These are phyloP conservation scores for Colletotrichum gigasporum DNA, from an alignment of 2,329 filamentous ascomycete genomes.

Conservation along the genomic window DNA sequence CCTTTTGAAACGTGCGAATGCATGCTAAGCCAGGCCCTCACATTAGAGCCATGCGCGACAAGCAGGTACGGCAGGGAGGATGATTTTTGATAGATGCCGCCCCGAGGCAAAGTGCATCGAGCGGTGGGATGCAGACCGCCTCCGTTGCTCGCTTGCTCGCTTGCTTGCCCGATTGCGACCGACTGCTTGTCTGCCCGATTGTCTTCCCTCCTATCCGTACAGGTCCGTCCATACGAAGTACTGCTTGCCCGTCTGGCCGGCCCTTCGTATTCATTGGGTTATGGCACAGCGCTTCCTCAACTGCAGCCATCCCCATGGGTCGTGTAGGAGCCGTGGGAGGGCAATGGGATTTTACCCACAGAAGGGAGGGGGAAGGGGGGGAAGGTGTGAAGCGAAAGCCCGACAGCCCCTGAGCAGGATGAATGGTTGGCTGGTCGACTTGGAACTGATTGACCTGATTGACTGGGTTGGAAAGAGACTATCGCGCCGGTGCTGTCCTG, in stretches of 20 bases:
- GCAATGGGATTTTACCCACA: slow-evolving; percentile 6
- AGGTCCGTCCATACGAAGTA: no score
- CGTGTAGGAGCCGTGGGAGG: slow-evolving; percentile 1
- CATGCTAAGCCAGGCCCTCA: slow-evolving; percentile 13
- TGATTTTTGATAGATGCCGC: slow-evolving; percentile 10
- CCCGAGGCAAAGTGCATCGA: slow-evolving; percentile 19
- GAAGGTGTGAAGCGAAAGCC: slow-evolving; percentile 21
- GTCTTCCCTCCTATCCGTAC: no score
- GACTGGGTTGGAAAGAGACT: neutral
- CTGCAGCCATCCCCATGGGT: slow-evolving; percentile 18
- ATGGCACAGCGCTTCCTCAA: neutral
- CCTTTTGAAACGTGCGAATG: slow-evolving; percentile 17
- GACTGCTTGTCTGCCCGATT: neutral
- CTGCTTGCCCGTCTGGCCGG: no score
- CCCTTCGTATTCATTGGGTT: slow-evolving; percentile 15
- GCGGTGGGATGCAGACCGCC: slow-evolving; percentile 19
- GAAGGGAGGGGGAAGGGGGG: no score
- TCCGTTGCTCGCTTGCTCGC: neutral
- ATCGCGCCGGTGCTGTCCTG: neutral
- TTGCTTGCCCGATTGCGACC: neutral
- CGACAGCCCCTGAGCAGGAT: slow-evolving; percentile 3
- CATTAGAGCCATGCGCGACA: slow-evolving; percentile 14
- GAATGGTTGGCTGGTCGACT: slow-evolving; percentile 25
- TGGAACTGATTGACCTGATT: slow-evolving; percentile 1
- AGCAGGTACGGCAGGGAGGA: slow-evolving; percentile 7